Conservation (phyloP, 2,329 filamentous ascomycete genomes). For the Cladosporium sp. region DNA sequence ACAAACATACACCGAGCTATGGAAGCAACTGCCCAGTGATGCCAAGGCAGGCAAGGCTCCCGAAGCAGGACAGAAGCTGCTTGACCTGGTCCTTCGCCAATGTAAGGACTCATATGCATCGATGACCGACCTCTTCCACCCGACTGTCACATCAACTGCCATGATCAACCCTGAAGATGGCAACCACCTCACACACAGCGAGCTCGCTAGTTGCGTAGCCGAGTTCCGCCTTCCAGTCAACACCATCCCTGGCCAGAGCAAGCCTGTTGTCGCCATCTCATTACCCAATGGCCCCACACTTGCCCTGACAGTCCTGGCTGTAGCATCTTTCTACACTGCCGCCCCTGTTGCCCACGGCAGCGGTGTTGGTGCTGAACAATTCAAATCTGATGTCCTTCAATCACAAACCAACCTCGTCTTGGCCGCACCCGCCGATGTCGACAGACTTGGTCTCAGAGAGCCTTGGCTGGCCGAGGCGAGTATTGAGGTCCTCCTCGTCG, state of each 20-base stretch:
- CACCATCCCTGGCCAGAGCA: slow-evolving; percentile 19
- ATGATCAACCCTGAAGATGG: slow-evolving; percentile 29
- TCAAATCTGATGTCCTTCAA: slow-evolving; percentile 48
- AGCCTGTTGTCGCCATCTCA: slow-evolving; percentile 48
- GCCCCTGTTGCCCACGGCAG: slow-evolving; percentile 50
- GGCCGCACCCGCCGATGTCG: slow-evolving; percentile 39
- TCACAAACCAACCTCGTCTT: slow-evolving; percentile 46
- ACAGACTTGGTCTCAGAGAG: slow-evolving; percentile 37
- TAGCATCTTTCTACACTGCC: slow-evolving; percentile 48
- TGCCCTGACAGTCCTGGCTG: slow-evolving; percentile 48
- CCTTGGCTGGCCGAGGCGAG: slow-evolving; percentile 31
- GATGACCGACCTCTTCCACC: slow-evolving; percentile 27
- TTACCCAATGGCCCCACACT: slow-evolving; percentile 52
- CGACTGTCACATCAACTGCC: slow-evolving; percentile 19
- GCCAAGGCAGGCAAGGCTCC: slow-evolving; percentile 29
- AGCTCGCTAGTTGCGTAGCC: slow-evolving; percentile 23
- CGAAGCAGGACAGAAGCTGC: slow-evolving; percentile 14
- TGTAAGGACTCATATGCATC: slow-evolving; percentile 27
- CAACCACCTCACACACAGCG: slow-evolving; percentile 22
- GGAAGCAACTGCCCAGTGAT: slow-evolving; percentile 36
- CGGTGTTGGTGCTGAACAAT: slow-evolving; percentile 44
- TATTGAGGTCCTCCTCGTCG: slow-evolving; percentile 39
- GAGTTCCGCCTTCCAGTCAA: slow-evolving; percentile 25
- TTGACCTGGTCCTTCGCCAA: slow-evolving; percentile 22
- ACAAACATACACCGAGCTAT: slow-evolving; percentile 34